Base-by-base conservation (phyloP, 1,284 basidiomycete genomes). In the Sporisorium iseilematis-ciliati region DNA sequence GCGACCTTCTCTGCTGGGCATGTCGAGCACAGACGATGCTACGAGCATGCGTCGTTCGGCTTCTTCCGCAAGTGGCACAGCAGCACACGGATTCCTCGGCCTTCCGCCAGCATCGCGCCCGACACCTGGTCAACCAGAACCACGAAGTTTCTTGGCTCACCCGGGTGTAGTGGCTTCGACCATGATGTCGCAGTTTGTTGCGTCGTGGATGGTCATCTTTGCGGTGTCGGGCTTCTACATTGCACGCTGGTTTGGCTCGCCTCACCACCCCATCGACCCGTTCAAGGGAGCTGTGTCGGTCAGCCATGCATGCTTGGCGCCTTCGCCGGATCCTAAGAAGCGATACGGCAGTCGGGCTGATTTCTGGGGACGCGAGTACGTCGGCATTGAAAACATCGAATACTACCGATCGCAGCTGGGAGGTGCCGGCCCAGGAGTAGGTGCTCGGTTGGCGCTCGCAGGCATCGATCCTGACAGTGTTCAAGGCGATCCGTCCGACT, bases 81-180 rank as follows among this genome's bases (percentile, higher is more conserved):
- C 66, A 12, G 50, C 65, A 7, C 58, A 66, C 38, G 66, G 66
- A 25, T 76, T 65, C 62, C 65, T 72, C 20, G 74, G 65, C 12
- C 56, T 76, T 0, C 74, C 74, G 20, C 65, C 74, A 7, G 62
- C 69, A 16, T 65, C 69, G 38, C 57, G 63, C 11, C 41, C 74
- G 12, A 40, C 54, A 4, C 66, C 69, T 4, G 60, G 65, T 2
- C 66, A 66, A 23, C 58, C 65, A 4, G 77, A 79, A 55, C 79
- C 81, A 21, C 75, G 80, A 42, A 79, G 76, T 46, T 81, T 78
- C 60, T 69, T 82, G 25, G 70, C 79, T 7, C 85, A 86, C 55
- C 85, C 85, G 1, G 85, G 85, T 29, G 82, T 86, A 12, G 84
- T 85, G 8, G 84, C 84, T 8, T 84, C 77, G 20, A 82, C 78